Conservation (phyloP, 495 filamentous ascomycete genomes). For the Daldinia bambusicola region DNA sequence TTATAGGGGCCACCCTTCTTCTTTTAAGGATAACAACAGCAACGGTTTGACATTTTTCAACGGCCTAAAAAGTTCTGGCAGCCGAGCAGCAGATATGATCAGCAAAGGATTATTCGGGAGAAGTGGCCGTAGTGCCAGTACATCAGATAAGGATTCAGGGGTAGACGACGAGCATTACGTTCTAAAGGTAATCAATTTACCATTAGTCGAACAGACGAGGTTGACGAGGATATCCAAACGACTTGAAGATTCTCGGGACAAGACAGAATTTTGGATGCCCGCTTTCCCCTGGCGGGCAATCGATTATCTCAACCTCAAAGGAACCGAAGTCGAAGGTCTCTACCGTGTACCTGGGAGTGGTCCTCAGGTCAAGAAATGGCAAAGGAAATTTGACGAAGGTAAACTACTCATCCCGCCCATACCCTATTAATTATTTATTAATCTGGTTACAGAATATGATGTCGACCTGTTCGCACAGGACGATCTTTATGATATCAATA, state of each 20-base stretch:
- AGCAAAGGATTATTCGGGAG: conserved; percentile 83
- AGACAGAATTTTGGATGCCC: conserved; percentile 98
- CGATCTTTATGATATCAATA: conserved; percentile 93
- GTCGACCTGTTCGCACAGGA: conserved; percentile 84
- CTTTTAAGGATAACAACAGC: conserved; percentile 68
- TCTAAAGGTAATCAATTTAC: conserved; percentile 79
- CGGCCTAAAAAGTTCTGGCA: conserved; percentile 75
- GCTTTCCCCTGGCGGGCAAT: conserved; percentile 91
- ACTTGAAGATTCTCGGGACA: conserved; percentile 83
- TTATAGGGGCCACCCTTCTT: conserved; percentile 58
- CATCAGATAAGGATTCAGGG: conserved; percentile 69
- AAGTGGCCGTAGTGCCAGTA: conserved; percentile 75
- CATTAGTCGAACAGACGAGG: conserved; percentile 85
- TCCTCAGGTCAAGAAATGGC: conserved; percentile 85
- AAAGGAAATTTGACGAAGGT: conserved; percentile 85
- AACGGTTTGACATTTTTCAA: conserved; percentile 72
- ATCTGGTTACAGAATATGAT: conserved; percentile 70
- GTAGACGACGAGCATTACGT: conserved; percentile 80
- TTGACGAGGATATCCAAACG: conserved; percentile 85
- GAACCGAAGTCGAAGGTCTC: conserved; percentile 88
- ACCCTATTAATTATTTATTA: conserved; percentile 36
- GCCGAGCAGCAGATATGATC: conserved; percentile 79
- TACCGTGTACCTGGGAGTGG: conserved; percentile 89
- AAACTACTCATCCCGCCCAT: conserved; percentile 11
- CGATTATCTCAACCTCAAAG: conserved; percentile 92